phyloP scores from a whole-genome alignment of 495 filamentous ascomycete genomes.

The Hypoxylon fuscum region DNA sequence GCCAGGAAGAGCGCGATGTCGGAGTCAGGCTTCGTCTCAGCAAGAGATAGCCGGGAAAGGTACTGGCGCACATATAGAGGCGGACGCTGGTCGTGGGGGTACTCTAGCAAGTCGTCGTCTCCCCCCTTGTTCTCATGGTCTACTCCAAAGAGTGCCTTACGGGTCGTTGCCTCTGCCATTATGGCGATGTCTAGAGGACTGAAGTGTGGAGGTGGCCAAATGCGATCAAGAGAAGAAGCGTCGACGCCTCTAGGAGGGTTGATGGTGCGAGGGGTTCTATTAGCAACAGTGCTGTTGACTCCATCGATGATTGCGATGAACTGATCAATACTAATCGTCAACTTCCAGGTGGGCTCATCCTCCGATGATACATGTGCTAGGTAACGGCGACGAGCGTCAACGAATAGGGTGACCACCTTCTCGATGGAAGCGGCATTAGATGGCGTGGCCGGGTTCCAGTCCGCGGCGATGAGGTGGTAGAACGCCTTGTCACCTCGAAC shows the following conservation, averaged over 20 bases:
- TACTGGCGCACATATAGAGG: conserved; percentile 14
- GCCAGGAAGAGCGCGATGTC: conserved; percentile 21
- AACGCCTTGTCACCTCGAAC: conserved; percentile 21
- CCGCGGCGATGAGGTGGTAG: conserved; percentile 19
- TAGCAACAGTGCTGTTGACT: not conserved
- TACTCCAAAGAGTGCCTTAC: conserved; percentile 23
- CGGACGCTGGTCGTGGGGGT: conserved; percentile 17
- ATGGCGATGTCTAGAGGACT: conserved; percentile 18
- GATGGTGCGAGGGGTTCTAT: not conserved
- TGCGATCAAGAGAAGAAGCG: not conserved
- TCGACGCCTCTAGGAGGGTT: not conserved
- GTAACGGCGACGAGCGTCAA: conserved; percentile 19
- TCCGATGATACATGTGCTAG: not conserved
- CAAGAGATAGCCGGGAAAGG: conserved; percentile 21
- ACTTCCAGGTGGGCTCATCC: not conserved
- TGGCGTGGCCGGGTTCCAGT: conserved; percentile 17
- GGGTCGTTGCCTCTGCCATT: conserved; percentile 7
- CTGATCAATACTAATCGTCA: conserved; percentile 8
- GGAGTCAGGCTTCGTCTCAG: not conserved
- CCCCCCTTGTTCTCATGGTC: not conserved
- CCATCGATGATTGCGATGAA: conserved; percentile 12
- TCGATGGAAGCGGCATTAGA: conserved; percentile 2
- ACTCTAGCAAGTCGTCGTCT: not conserved
- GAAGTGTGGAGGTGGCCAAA: conserved; percentile 25
- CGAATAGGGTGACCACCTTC: conserved; percentile 17